Base-by-base conservation (phyloP, 805 yeast genomes). In the Zygoascus tannicola region DNA sequence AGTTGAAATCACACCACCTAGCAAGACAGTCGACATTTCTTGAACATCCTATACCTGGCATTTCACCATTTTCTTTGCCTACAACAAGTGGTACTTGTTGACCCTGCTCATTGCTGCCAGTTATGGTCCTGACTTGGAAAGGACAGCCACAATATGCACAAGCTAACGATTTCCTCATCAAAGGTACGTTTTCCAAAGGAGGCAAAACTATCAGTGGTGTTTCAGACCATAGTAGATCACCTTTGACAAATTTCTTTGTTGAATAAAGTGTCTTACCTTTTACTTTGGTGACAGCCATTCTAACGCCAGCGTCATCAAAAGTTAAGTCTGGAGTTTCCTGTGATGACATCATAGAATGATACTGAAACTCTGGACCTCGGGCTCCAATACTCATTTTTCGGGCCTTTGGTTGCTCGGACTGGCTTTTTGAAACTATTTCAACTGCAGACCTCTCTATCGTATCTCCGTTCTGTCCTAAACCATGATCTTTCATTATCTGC, bases 71-170 rank as follows among this genome's bases (percentile, higher is more conserved):
- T 35, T 45, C 60, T 52, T 41, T 41, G 7, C 50, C 49, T 26
- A 26, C 12, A 26, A 26, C 30, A 7, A 26, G 12, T 8, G 30
- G 30, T 12, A 26, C 30, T 26, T 26, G 30, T 26, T 26, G 7
- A 26, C 30, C 30, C 12, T 26, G 30, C 12, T 26, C 39, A 7
- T 14, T 15, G 39, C 26, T 35, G 14, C 15, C 22, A 5, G 39
- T 18, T 5, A 16, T 35, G 7, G 16, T 18, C 18, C 58, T 49
- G 8, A 60, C 53, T 32, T 60, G 64, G 32, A 79, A 61, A 1
- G 78, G 63, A 38, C 71, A 70, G 0, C 87, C 85, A 66, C 95
- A 85, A 55, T 73, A 71, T 1, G 85, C 67, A 59, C 95, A 85
- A 2, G 85, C 83, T 52, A 74, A 75, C 0, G 87, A 84, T 18